A percentile compares a stretch with the other conserved stretches of the same genome.
Evolutionary conservation across 2,329 filamentous ascomycete species (phyloP).

Genomic region (Chrysosporium queenslandicum): DNA sequence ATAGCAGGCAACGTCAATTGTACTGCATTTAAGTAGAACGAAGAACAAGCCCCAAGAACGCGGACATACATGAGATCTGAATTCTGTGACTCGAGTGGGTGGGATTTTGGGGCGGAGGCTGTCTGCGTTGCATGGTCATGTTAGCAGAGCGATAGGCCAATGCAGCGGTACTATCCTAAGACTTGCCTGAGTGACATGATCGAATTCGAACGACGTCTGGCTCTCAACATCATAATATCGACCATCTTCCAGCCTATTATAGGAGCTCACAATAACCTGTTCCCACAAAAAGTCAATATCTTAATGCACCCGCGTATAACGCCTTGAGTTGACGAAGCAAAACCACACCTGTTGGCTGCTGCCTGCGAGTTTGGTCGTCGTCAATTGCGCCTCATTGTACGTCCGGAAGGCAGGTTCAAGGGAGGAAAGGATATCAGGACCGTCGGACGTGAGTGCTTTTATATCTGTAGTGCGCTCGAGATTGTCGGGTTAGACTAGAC

Average conservation of each 20-base stretch:
- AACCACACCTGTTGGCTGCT: constrained; percentile 60
- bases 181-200: constrained; percentile 66
- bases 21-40: background rate
- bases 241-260: constrained; percentile 70
- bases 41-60: no score
- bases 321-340: background rate
- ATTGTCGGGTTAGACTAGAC: background rate
- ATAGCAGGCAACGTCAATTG: background rate
- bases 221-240: constrained; percentile 86
- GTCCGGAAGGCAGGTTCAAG: constrained; percentile 77
- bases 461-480: constrained; percentile 54
- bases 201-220: constrained; percentile 77
- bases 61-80: constrained; percentile 68
- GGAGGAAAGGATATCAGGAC: constrained; percentile 56
- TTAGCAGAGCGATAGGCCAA: background rate
- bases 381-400: constrained; percentile 94
- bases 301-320: background rate
- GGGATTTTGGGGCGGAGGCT: constrained; percentile 70
- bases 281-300: background rate
- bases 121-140: constrained; percentile 45
- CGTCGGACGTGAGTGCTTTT: constrained; percentile 67
- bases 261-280: constrained; percentile 60
- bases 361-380: constrained; percentile 79
- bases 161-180: background rate
- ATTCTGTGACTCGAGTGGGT: constrained; percentile 66